Evolutionary conservation across 176 grass and related monocot species (phyloP), one percentile per base, ranked within the genome.

Genomic region (Lolium multiflorum): DNA sequence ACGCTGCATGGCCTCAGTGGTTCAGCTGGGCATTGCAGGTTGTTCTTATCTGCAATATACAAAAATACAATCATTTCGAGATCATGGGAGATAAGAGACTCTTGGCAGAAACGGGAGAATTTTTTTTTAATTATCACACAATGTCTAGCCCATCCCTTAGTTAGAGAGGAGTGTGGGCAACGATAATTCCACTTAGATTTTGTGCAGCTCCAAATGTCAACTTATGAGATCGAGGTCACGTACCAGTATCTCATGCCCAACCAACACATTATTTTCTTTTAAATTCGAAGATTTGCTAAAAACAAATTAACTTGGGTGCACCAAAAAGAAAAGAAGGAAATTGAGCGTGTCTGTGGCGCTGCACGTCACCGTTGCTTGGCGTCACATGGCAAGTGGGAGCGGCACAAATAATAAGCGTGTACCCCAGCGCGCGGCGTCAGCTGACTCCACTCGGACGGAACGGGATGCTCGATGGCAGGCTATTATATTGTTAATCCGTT

Each of bases 61-160:
- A 39, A 14, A 21, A 22, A 54, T 9, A 17, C 11, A 22, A 17
- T 46, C 6, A 18, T 49, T 80, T 15, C 66, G 1, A 0, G 12
- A 26, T 63, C 17, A 25, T 56, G 21, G 11, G 21, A 74, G n/a
- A 24, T 5, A 31, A 15, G 3, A 41, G 4, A 70, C 9, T 2
- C 68, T n/a, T 71, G 39, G 5, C 38, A 21, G 38, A 43, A 44
- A 44, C 6, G 17, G 8, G 68, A 11, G 38, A 72, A 62, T 41
- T 5, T 35, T 35, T 35, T 15, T 16, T 28, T 46, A 3, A 82
- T 61, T 82, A 71, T 52, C 43, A n/a, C 51, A 5, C 1, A 9
- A 24, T 56, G 65, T 72, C 47, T 25, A 65, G 22, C 73, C 79
- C 72, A 55, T 86, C 3, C 71, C 83, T 46, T 24, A 22, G 65